Evolutionary conservation across 73 alveolate genomes (phyloP), one percentile per base, ranked within the genome.

Genomic region (Urostyla sp.): DNA sequence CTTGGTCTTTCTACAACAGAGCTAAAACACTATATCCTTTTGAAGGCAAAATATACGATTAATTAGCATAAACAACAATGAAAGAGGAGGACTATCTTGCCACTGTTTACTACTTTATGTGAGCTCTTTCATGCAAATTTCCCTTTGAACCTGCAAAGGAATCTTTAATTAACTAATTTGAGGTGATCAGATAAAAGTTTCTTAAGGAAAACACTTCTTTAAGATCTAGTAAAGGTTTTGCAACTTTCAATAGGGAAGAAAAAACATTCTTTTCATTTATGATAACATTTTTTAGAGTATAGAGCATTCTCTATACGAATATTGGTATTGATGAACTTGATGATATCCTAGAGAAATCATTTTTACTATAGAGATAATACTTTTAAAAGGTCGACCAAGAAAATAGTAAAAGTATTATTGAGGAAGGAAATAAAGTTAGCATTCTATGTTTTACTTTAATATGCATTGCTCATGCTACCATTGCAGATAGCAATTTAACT

Each of bases 261-360:
- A 45, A 28, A 24, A 34, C 49, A 11, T 69, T 69, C 27, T 69
- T 46, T 46, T 67, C 44, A 46, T 69, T 69, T 30, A 69, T 69
- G 21, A 36, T 69, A 3, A 54, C 83, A 4, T 69, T 69, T 27
- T 69, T 69, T 23, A 45, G 83, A 46, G 44, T 48, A 21, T 46
- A 69, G 49, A 54, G 83, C 16, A 69, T 69, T 8, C 69, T 69
- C 4, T 69, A 48, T 24, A 69, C 72, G 4, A 69, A 59, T 46
- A 69, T 69, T 13, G 83, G 72, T 49, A 69, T 69, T 46, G 83
- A 69, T 49, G 83, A 69, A 46, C 55, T 69, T 37, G 83, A 69
- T 34, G 7, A 5, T 4, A 36, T 69, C 2, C 57, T 46, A 24
- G 63, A 51, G 7, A 54, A 69, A 7, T 38, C 49, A 7, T 27